Conservation (phyloP, 2,329 filamentous ascomycete genomes). For the Corynespora cassiicola region DNA sequence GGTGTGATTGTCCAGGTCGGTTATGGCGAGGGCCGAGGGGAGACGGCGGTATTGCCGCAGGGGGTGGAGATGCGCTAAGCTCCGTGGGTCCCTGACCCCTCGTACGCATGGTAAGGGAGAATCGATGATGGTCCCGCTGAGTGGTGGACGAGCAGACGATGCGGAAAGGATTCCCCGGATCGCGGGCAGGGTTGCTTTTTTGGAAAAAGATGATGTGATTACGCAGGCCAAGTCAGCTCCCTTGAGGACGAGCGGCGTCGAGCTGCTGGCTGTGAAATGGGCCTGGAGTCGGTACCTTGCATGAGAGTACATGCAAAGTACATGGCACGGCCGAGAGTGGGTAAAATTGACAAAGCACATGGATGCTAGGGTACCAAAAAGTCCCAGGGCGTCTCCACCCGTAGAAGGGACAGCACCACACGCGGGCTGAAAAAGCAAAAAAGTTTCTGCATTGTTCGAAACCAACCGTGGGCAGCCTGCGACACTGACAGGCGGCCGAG, state of each 20-base stretch:
- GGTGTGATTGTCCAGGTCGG: no score
- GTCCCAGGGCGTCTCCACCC: constrained; percentile 6
- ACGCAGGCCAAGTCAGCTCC: constrained; percentile 19
- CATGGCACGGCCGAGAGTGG: constrained; percentile 12
- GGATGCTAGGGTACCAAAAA: constrained; percentile 15
- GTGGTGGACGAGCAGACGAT: background rate
- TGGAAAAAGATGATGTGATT: constrained; percentile 2
- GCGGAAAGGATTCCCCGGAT: no score
- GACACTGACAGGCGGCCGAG: no score
- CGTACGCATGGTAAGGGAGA: no score
- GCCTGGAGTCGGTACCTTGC: constrained; percentile 32
- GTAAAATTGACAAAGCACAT: constrained; percentile 14
- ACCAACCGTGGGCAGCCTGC: no score
- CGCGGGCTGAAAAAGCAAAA: no score
- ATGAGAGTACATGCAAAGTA: constrained; percentile 13
- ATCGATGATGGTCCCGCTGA: background rate
- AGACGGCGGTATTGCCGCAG: no score
- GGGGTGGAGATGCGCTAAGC: no score
- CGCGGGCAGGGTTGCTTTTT: no score
- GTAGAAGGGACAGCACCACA: background rate
- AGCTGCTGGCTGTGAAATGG: constrained; percentile 8
- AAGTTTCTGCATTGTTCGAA: no score
- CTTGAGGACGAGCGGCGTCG: constrained; percentile 5
- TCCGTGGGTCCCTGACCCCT: background rate
- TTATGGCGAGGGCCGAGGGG: no score